Conservation (phyloP, 2,329 filamentous ascomycete genomes). For the Triangularia verruculosa region DNA sequence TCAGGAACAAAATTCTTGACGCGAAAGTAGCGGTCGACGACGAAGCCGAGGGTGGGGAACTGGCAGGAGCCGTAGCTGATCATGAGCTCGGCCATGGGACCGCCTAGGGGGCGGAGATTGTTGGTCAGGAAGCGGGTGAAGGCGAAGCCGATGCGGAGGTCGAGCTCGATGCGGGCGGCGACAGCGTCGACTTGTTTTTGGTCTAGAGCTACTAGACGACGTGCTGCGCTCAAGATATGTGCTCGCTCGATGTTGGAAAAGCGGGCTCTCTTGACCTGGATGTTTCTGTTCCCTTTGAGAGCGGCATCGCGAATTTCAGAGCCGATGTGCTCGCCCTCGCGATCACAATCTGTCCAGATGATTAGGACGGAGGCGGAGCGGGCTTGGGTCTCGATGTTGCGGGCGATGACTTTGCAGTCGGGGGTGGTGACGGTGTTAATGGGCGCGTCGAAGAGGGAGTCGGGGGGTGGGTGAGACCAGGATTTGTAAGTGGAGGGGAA, state of each 20-base stretch:
- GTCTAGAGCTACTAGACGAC: slow-evolving; percentile 73
- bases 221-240: slow-evolving; percentile 82
- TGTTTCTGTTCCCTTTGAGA: slow-evolving; percentile 64
- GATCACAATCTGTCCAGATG: slow-evolving; percentile 99
- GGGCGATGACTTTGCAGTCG: slow-evolving; percentile 77
- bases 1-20: slow-evolving; percentile 94
- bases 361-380: slow-evolving; percentile 70
- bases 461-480: slow-evolving; percentile 79
- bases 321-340: slow-evolving; percentile 95
- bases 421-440: slow-evolving; percentile 66
- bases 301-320: slow-evolving; percentile 85
- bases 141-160: slow-evolving; percentile 85
- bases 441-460: slow-evolving; percentile 75
- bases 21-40: slow-evolving; percentile 91
- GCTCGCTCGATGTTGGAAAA: slow-evolving; percentile 95
- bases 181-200: slow-evolving; percentile 86
- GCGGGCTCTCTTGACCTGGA: slow-evolving; percentile 79
- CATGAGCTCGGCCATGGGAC: slow-evolving; percentile 59
- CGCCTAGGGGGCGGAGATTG: slow-evolving; percentile 70
- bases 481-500: slow-evolving; percentile 71
- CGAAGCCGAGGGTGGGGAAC: slow-evolving; percentile 94
- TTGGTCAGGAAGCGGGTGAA: slow-evolving; percentile 88
- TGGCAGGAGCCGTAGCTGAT: slow-evolving; percentile 94
- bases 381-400: slow-evolving; percentile 81
- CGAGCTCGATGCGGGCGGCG: slow-evolving; percentile 82